phyloP scores from a whole-genome alignment of 495 filamentous ascomycete species.

The Podospora pseudoanserina region DNA sequence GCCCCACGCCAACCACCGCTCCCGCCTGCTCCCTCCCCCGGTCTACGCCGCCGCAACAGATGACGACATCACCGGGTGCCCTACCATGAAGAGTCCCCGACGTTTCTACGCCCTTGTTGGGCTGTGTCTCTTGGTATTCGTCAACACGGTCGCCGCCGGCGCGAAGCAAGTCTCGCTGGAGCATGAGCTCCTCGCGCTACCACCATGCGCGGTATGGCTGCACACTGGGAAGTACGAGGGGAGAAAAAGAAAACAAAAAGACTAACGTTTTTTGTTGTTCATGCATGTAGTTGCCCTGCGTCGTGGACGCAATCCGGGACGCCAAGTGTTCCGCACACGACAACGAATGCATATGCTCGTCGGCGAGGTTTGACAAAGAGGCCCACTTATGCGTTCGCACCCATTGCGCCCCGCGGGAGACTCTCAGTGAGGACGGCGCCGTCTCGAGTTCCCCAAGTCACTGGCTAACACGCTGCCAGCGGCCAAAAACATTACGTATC shows the following conservation, averaged over 20 bases:
- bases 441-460: slow-evolving; percentile 12
- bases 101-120: neutral
- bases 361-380: neutral
- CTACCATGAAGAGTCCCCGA: neutral
- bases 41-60: neutral
- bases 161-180: neutral
- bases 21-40: neutral
- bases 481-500: slow-evolving; percentile 21
- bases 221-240: too few relatives aligned
- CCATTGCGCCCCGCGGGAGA: neutral
- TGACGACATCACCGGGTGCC: neutral
- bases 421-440: slow-evolving; percentile 18
- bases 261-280: neutral
- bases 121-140: neutral
- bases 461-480: slow-evolving; percentile 13
- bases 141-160: neutral
- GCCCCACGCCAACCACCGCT: neutral
- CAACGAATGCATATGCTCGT: neutral
- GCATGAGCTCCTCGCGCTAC: neutral
- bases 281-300: neutral
- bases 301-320: neutral
- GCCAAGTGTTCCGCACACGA: neutral
- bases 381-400: neutral
- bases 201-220: neutral
- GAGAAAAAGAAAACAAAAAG: neutral